Conservation (phyloP, 176 grass and related monocot species). For the Saccharum officinarum region DNA sequence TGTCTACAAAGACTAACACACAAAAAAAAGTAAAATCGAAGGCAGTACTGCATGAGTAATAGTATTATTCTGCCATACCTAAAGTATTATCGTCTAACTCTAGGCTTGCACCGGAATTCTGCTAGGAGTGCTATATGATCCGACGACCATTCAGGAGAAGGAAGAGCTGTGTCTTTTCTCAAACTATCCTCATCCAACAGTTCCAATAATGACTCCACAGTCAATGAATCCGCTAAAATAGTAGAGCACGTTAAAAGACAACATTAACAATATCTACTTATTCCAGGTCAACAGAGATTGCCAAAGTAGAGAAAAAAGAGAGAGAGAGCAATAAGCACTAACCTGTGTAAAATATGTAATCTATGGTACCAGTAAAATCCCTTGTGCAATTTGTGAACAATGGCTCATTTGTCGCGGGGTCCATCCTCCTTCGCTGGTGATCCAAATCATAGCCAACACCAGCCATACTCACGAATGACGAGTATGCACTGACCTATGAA, state of each 20-base stretch:
- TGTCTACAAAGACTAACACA: not conserved
- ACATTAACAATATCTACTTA: conserved; percentile 11
- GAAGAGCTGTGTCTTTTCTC: conserved; percentile 86
- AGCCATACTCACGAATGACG: conserved; percentile 70
- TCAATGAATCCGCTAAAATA: conserved; percentile 81
- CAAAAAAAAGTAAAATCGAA: not conserved
- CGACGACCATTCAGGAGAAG: conserved; percentile 91
- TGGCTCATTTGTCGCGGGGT: conserved; percentile 75
- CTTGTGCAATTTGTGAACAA: conserved; percentile 89
- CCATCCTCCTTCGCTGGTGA: conserved; percentile 72
- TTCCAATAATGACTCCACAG: conserved; percentile 83
- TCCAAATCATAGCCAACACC: conserved; percentile 63
- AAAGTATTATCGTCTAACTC: conserved; percentile 58
- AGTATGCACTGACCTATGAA: conserved; percentile 90
- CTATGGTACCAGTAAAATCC: conserved; percentile 80
- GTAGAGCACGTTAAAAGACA: conserved; percentile 10
- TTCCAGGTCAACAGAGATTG: conserved; percentile 14
- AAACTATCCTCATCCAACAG: conserved; percentile 89
- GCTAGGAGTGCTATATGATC: conserved; percentile 90
- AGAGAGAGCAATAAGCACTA: conserved; percentile 6
- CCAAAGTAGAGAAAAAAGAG: not conserved
- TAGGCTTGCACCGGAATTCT: conserved; percentile 83
- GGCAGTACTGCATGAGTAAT: not conserved
- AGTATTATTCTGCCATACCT: conserved; percentile 41
- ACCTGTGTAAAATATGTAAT: conserved; percentile 97